Conservation (phyloP, 1,284 basidiomycete genomes). For the Trichosporon inkin region DNA sequence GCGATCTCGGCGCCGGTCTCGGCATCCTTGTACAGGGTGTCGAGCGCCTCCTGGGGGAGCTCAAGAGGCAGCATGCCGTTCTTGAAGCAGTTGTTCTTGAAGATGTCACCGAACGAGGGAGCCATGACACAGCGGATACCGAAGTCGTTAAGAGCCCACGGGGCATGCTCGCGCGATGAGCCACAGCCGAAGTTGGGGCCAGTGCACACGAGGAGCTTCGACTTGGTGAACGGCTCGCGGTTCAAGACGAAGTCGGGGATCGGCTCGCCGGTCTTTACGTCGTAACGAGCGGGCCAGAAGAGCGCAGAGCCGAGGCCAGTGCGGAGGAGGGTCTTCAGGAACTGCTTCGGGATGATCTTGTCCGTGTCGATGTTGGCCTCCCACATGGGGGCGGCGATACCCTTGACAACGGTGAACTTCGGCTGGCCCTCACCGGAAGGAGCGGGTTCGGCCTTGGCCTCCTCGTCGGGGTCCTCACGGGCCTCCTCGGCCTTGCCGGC, state of each 20-base stretch:
- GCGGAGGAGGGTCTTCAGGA: conserved; percentile 89
- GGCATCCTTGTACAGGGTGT: conserved; percentile 72
- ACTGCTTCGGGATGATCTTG: conserved; percentile 95
- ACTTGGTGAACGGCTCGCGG: conserved; percentile 70
- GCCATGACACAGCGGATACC: conserved; percentile 90
- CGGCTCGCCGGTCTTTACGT: conserved; percentile 67
- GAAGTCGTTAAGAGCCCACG: conserved; percentile 95
- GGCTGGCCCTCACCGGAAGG: conserved; percentile 61
- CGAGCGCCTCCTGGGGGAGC: conserved; percentile 72
- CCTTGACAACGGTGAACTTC: conserved; percentile 76
- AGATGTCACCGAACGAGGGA: conserved; percentile 92
- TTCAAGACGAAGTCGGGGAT: conserved; percentile 88
- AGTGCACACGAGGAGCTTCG: conserved; percentile 82
- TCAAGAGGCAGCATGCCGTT: conserved; percentile 89
- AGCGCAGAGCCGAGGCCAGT: conserved; percentile 86
- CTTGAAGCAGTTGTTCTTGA: conserved; percentile 73
- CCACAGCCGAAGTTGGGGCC: conserved; percentile 94
- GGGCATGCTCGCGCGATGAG: conserved; percentile 89
- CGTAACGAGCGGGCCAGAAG: conserved; percentile 78
- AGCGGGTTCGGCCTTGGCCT: conserved; percentile 52
- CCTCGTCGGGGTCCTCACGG: conserved; percentile 24
- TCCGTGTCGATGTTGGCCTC: conserved; percentile 94
- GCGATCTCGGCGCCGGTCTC: conserved; percentile 73
- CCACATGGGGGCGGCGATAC: conserved; percentile 81
- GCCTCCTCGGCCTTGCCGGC: conserved; percentile 57